A percentile compares a stretch with the other conserved stretches of the same genome.
Evolutionary conservation across 1,139 yeast genomes (phyloP).

Genomic region (Kluyveromyces marxianus): DNA sequence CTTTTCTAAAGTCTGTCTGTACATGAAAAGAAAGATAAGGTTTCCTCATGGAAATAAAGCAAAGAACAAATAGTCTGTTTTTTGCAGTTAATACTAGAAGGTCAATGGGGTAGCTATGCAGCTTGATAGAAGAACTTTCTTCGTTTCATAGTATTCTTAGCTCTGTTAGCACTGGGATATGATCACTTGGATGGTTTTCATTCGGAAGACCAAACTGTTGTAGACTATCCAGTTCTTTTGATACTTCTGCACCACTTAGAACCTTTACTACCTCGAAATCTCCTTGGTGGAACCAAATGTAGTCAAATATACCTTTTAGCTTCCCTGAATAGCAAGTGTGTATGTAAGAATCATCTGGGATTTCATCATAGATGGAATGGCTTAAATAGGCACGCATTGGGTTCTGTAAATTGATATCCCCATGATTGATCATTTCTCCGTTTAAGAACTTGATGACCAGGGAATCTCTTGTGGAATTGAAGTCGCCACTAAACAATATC

Average conservation of each 20-base stretch:
- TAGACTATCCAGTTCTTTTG: conserved; percentile 44
- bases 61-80: too few species aligned
- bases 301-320: conserved; percentile 47
- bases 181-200: conserved; percentile 87
- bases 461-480: conserved; percentile 45
- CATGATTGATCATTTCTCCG: conserved; percentile 29
- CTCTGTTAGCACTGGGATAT: conserved; percentile 73
- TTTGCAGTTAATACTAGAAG: too few species aligned
- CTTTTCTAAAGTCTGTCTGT: too few species aligned
- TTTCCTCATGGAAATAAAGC: too few species aligned
- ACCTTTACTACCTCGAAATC: conserved; percentile 37
- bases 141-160: conserved; percentile 41
- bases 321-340: conserved; percentile 47
- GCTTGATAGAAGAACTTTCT: background rate
- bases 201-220: conserved; percentile 83
- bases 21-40: too few species aligned
- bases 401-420: conserved; percentile 29
- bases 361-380: conserved; percentile 33
- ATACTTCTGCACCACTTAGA: conserved; percentile 68
- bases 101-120: too few species aligned
- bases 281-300: conserved; percentile 46
- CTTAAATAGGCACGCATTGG: conserved; percentile 31
- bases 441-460: conserved; percentile 41
- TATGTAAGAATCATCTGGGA: conserved; percentile 33
- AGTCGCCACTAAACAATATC: conserved; percentile 42